These are phyloP conservation scores for Umbelopsis sp. DNA, from an alignment of 371 early-diverging fungal species.

Conservation along the genomic window DNA sequence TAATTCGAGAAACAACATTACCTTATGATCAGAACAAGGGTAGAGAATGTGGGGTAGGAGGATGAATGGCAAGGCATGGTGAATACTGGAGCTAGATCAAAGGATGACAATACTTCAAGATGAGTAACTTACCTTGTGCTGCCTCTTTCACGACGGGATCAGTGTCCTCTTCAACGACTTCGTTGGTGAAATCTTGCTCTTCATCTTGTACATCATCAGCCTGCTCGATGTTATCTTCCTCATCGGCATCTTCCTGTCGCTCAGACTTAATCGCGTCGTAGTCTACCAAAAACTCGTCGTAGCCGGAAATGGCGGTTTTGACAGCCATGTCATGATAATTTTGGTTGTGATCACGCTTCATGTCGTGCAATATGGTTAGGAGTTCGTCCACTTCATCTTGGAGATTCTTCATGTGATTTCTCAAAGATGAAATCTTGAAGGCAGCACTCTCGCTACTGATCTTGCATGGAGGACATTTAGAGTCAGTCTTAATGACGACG, in stretches of 20 bases:
- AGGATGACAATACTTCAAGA: not conserved
- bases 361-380: constrained; percentile 51
- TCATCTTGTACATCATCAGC: constrained; percentile 20
- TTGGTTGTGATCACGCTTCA: constrained; percentile 75
- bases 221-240: constrained; percentile 21
- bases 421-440: constrained; percentile 34
- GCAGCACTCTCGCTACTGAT: constrained; percentile 5
- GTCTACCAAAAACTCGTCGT: constrained; percentile 58
- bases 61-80: not conserved
- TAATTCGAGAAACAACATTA: constrained; percentile 14
- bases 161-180: constrained; percentile 23
- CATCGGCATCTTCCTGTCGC: constrained; percentile 34
- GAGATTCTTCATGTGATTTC: constrained; percentile 35
- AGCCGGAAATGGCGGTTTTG: constrained; percentile 62
- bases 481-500: not conserved
- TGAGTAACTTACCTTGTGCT: constrained; percentile 24
- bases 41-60: not conserved
- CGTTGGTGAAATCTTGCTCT: constrained; percentile 17
- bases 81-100: not conserved
- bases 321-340: constrained; percentile 83
- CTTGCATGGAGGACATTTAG: constrained; percentile 22
- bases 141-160: constrained; percentile 9
- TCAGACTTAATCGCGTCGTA: constrained; percentile 31
- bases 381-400: constrained; percentile 44
- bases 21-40: not conserved